Percentiles rank a stretch among this genome's conserved stretches.
phyloP scores from a whole-genome alignment of 371 early-diverging fungal species.

The Mucor sp. region DNA sequence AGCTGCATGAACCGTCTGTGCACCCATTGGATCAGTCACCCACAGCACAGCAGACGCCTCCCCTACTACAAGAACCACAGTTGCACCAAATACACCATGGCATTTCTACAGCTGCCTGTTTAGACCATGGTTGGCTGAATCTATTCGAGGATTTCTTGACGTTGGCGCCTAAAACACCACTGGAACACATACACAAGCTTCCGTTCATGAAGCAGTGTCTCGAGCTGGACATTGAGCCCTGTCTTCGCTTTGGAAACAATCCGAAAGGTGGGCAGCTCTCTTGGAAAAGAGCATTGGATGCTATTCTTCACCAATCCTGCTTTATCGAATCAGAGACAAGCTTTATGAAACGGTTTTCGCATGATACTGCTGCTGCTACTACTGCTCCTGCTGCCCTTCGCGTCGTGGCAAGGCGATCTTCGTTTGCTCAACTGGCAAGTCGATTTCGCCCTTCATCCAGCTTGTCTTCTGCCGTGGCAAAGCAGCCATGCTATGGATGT shows the following conservation, averaged over 20 bases:
- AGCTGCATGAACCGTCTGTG: neutral
- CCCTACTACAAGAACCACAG: neutral
- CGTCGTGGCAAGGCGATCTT: neutral
- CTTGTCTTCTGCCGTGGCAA: neutral
- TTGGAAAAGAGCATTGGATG: slow-evolving; percentile 8
- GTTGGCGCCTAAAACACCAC: slow-evolving; percentile 5
- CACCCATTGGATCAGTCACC: neutral
- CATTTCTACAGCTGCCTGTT: neutral
- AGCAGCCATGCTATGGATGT: slow-evolving; percentile 16
- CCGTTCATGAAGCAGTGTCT: slow-evolving; percentile 23
- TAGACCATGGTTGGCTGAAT: slow-evolving; percentile 7
- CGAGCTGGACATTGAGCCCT: slow-evolving; percentile 24
- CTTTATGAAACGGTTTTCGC: neutral
- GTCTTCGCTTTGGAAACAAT: slow-evolving; percentile 24
- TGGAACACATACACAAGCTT: slow-evolving; percentile 15
- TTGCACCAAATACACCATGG: neutral
- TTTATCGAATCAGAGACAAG: slow-evolving; percentile 16
- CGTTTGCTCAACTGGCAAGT: neutral
- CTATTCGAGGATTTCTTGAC: slow-evolving; percentile 22
- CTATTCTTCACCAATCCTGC: slow-evolving; percentile 17
- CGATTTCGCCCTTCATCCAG: neutral
- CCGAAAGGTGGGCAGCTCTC: neutral
- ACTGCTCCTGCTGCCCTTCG: neutral
- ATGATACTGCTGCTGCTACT: neutral
- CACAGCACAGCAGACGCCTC: neutral